Conservation (phyloP, 495 filamentous ascomycete genomes). For the Thermochaetoides thermophila region DNA sequence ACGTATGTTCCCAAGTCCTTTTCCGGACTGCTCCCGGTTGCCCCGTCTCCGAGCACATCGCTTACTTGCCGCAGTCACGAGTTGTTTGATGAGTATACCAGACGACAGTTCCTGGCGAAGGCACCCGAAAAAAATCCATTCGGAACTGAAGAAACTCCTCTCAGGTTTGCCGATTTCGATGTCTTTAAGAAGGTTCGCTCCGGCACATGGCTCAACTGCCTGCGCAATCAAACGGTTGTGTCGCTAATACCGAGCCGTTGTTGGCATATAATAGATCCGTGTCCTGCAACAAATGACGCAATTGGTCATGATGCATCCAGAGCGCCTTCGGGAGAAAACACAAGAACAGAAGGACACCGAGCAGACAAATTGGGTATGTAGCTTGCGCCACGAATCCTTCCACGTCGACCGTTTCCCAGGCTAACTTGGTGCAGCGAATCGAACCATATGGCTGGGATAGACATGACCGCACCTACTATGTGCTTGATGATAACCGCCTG, state of each 20-base stretch:
- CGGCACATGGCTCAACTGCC: not conserved
- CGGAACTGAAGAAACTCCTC: slow-evolving; percentile 57
- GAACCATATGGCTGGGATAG: slow-evolving; percentile 83
- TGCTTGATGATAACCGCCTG: slow-evolving; percentile 85
- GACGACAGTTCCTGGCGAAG: slow-evolving; percentile 76
- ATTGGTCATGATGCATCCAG: slow-evolving; percentile 76
- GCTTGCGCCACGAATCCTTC: not conserved
- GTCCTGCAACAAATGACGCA: slow-evolving; percentile 82
- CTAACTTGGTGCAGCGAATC: slow-evolving; percentile 52
- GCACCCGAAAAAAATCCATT: slow-evolving; percentile 74
- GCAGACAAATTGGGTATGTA: slow-evolving; percentile 67
- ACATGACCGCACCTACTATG: slow-evolving; percentile 70
- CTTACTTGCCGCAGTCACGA: slow-evolving; percentile 43
- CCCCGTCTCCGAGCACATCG: slow-evolving; percentile 3
- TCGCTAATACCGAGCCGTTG: not conserved
- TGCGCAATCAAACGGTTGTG: not conserved
- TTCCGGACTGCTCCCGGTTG: not conserved
- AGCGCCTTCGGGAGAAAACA: slow-evolving; percentile 75
- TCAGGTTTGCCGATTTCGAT: slow-evolving; percentile 68
- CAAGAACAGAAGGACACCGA: slow-evolving; percentile 67
- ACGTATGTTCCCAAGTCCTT: slow-evolving; percentile 44
- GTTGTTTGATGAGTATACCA: slow-evolving; percentile 87
- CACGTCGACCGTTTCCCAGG: not conserved
- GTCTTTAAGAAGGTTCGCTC: slow-evolving; percentile 54
- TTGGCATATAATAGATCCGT: slow-evolving; percentile 42